phyloP scores from a whole-genome alignment of 768 basidiomycete species.

The Termitomyces sp. region DNA sequence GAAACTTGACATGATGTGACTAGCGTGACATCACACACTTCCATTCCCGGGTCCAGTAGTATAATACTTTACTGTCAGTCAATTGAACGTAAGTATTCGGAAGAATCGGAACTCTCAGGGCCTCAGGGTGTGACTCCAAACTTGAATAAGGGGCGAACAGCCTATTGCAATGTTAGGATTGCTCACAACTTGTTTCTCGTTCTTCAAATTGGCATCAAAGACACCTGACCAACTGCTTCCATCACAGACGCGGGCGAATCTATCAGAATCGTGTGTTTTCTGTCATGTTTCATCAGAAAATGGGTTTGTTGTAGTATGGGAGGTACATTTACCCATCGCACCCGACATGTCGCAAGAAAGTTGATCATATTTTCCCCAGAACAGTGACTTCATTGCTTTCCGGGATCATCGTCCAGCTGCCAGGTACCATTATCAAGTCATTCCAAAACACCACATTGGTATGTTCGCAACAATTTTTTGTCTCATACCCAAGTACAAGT shows the following conservation, averaged over 20 bases:
- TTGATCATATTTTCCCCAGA: constrained; percentile 30
- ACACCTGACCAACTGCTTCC: background rate
- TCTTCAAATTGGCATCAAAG: constrained; percentile 3
- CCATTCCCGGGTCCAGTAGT: no score
- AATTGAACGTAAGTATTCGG: no score
- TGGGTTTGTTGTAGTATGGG: constrained; percentile 47
- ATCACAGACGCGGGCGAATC: background rate
- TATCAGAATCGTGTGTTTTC: constrained; percentile 32
- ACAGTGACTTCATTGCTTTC: constrained; percentile 48
- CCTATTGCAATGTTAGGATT: constrained; percentile 5
- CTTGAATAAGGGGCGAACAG: background rate
- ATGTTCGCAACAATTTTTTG: constrained; percentile 8
- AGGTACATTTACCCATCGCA: constrained; percentile 28
- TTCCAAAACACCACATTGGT: constrained; percentile 54
- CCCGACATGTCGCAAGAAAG: background rate
- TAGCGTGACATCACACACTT: no score
- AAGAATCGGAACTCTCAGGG: no score
- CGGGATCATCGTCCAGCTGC: constrained; percentile 47
- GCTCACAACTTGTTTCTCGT: constrained; percentile 5
- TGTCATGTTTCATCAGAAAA: constrained; percentile 38
- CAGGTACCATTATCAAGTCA: constrained; percentile 45
- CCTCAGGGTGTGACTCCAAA: no score
- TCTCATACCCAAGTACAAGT: constrained; percentile 1
- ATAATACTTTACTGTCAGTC: no score
- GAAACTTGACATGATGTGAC: no score